Evolutionary conservation across 495 filamentous ascomycete species (phyloP).

Genomic region (Aspergillus saccharolyticus): DNA sequence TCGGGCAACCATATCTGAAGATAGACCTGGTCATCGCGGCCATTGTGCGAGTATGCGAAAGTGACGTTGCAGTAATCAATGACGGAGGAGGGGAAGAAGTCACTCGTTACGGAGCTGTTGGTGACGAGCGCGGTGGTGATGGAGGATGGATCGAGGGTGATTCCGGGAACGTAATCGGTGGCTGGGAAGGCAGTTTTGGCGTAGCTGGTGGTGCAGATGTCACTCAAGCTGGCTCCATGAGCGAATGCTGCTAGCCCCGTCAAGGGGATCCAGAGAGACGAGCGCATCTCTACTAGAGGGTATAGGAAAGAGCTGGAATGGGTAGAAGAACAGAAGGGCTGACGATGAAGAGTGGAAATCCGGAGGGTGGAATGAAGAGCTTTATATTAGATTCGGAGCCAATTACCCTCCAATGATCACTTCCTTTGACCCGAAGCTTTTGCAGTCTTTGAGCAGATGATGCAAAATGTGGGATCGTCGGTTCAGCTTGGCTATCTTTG

Average conservation of each 20-base stretch:
- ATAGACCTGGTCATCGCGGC: slow-evolving; percentile 29
- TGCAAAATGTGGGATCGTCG: not conserved
- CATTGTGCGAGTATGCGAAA: slow-evolving; percentile 39
- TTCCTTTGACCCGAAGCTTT: not conserved
- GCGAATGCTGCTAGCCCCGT: not conserved
- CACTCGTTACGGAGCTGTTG: slow-evolving; percentile 26
- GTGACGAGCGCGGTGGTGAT: slow-evolving; percentile 25
- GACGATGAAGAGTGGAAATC: not conserved
- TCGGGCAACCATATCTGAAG: slow-evolving; percentile 38
- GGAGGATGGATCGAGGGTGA: slow-evolving; percentile 31
- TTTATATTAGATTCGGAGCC: not conserved
- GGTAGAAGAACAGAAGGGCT: not conserved
- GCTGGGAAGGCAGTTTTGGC: slow-evolving; percentile 24
- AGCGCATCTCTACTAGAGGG: not conserved
- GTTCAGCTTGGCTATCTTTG: not conserved
- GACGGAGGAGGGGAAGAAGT: slow-evolving; percentile 19
- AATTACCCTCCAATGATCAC: not conserved
- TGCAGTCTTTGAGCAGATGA: no score
- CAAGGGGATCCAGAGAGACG: not conserved
- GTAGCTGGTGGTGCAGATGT: slow-evolving; percentile 29
- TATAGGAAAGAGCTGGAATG: not conserved
- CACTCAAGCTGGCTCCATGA: slow-evolving; percentile 11
- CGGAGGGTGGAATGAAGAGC: not conserved
- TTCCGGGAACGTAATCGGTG: slow-evolving; percentile 20
- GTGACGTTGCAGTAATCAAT: slow-evolving; percentile 43